Base-by-base conservation (phyloP, 2,329 filamentous ascomycete species). In the Chrysoporthe deuterocubensis region DNA sequence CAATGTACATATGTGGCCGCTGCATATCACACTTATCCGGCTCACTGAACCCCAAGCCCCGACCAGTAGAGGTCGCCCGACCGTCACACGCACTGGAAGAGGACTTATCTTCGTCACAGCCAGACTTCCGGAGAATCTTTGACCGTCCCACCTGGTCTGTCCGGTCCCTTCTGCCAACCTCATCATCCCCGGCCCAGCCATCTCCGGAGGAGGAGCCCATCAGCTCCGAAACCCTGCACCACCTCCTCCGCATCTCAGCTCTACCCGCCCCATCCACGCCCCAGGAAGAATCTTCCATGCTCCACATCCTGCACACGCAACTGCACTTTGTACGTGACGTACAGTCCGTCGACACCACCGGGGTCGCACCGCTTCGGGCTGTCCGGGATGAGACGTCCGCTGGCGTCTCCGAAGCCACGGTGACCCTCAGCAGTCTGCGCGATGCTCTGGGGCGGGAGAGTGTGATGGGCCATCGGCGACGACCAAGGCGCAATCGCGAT, bases 271-370 rank as follows among this genome's bases (percentile, higher is more conserved):
- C 95, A 0, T 80, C 83, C 21, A 83, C 83, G 1, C 71, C 81
- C 1, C 83, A 83, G 63, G 90, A 94, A 73, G 91, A 97, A 76
- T 74, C 81, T 0, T 80, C 83, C 37, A 93, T 97, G 87, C 85
- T 97, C 3, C 76, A 85, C 32, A 94, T 90, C 1, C 85, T 99
- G 1, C 85, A 90, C 64, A 89, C 91, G 43, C 96, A 99, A 76
- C 86, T 99, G 0, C 90, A 92, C 74, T 99, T 99, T 75, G 94
- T 98, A n/a, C 89, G 88, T 70, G 88, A 93, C 70, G 89, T 98
- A 26, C 94, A 97, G 75, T 82, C 85, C 57, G 90, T 97, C 61
- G 87, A 97, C 77, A 94, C 93, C 0, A 80, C 83, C 0, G 89
- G 86, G 3, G 83, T 97, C 0, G 84, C 89, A 66, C 94, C 96